Evolutionary conservation across 768 basidiomycete species (phyloP).

Genomic region (Tricholoma sp.): DNA sequence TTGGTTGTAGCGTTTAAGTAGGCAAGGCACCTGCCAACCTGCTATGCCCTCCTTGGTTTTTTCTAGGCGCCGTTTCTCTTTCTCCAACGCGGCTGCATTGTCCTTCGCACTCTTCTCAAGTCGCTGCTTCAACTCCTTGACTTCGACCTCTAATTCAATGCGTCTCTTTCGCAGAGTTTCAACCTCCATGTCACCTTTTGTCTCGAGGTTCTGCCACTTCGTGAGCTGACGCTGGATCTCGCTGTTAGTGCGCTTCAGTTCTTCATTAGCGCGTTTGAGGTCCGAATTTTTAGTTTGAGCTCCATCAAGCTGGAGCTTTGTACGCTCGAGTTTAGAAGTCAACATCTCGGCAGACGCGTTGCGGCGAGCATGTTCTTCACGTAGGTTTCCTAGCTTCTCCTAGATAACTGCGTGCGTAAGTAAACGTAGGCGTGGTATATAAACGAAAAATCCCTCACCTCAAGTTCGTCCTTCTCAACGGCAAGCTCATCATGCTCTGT

Average conservation of each 20-base stretch:
- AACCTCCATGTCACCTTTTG: conserved; percentile 53
- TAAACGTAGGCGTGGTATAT: neutral
- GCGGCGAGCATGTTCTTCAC: conserved; percentile 46
- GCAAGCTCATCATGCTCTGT: conserved; percentile 35
- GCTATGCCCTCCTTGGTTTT: conserved; percentile 36
- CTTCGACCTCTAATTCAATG: conserved; percentile 50
- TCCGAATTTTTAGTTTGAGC: conserved; percentile 47
- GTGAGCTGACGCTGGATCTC: conserved; percentile 61
- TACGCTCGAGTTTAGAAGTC: conserved; percentile 50
- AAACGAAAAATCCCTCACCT: conserved; percentile 31
- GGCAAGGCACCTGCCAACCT: conserved; percentile 40
- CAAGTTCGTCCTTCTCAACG: conserved; percentile 38
- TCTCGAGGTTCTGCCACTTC: conserved; percentile 66
- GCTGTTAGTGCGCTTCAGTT: conserved; percentile 48
- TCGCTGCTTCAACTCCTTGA: conserved; percentile 40
- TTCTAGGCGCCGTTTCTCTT: conserved; percentile 35
- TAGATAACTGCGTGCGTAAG: conserved; percentile 16
- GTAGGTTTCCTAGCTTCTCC: conserved; percentile 36
- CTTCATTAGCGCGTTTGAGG: conserved; percentile 51
- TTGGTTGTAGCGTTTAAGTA: neutral
- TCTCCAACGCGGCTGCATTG: conserved; percentile 31
- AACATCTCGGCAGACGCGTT: conserved; percentile 41
- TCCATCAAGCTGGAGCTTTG: conserved; percentile 53
- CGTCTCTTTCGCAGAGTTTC: conserved; percentile 51
- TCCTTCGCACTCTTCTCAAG: conserved; percentile 32